Conservation (phyloP, 1,139 yeast species). For the Candida sojae region DNA sequence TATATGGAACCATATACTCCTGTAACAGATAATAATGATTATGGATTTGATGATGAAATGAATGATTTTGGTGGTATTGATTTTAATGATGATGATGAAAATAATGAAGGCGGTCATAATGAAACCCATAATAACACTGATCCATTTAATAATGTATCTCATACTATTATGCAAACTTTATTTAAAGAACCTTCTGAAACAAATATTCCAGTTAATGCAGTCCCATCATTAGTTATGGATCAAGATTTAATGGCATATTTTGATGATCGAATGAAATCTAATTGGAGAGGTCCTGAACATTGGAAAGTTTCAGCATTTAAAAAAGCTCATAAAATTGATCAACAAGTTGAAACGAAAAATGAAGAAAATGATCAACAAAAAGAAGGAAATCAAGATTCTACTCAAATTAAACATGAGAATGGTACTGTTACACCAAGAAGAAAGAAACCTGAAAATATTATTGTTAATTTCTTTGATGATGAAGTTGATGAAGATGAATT, state of each 20-base stretch:
- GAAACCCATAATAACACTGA: slow-evolving; percentile 19
- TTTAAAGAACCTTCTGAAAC: slow-evolving; percentile 19
- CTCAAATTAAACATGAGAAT: slow-evolving; percentile 5
- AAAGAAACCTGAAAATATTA: slow-evolving; percentile 34
- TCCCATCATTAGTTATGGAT: slow-evolving; percentile 48
- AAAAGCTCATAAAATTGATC: slow-evolving; percentile 20
- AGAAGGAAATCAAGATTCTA: slow-evolving; percentile 5
- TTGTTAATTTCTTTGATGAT: slow-evolving; percentile 53
- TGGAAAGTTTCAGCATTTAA: slow-evolving; percentile 79
- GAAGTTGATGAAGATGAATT: slow-evolving; percentile 43
- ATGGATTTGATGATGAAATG: slow-evolving; percentile 28
- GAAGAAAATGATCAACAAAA: slow-evolving; percentile 6
- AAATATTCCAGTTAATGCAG: slow-evolving; percentile 19
- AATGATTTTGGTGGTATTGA: slow-evolving; percentile 20
- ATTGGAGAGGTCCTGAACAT: slow-evolving; percentile 93
- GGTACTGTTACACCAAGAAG: slow-evolving; percentile 14
- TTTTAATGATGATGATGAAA: slow-evolving; percentile 18
- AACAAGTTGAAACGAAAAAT: not conserved
- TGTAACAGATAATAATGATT: slow-evolving; percentile 15
- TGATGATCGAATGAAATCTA: slow-evolving; percentile 65
- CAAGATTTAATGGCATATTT: slow-evolving; percentile 77
- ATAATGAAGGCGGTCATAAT: slow-evolving; percentile 10
- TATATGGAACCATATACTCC: slow-evolving; percentile 12
- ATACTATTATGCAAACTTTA: slow-evolving; percentile 25
- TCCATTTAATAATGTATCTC: slow-evolving; percentile 22